Evolutionary conservation across 192 early-diverging fungal species (phyloP), one percentile per base, ranked within the genome.

Genomic region (Linnemannia schmuckeri): DNA sequence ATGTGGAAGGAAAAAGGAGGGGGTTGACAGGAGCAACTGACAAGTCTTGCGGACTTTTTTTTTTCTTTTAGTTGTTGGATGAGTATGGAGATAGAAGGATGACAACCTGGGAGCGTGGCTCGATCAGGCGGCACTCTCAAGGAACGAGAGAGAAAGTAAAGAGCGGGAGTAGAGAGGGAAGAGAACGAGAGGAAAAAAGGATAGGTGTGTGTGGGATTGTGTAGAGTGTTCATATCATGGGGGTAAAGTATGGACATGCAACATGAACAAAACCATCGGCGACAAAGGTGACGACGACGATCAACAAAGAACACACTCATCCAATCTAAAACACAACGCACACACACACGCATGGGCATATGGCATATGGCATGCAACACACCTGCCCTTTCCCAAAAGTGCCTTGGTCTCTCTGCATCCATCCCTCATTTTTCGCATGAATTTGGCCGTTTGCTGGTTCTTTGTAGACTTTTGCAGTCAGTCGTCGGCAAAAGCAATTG

Each of bases 21-120:
- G 61, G 61, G 61, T 37, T 41, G 76, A 68, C 52, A 77, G 75
- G 61, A 61, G 69, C 76, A 78, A 78, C 76, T 78, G 76, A 78
- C 76, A 35, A 52, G 38, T 12, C 38, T 70, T 35, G 63, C 24
- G 66, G 66, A 78, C 68, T 66, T 15, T 33, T 66, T 66, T 33
- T 66, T 66, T 61, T 15, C 52, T 24, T 57, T 63, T 27, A 30
- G 12, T 52, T 52, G 12, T 33, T 66, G 20, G 40, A 70, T 30
- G 30, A 42, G 49, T 17, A 24, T 17, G 74, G 40, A 13, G 44
- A 74, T 37, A 15, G 33, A 46, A 15, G 10, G 27, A 35, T 75
- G 74, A 75, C 74, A 57, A 57, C 18, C 74, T 38, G 47, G 37
- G 74, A 54, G 61, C 75, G 41, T 77, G 76, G 76, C 37, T 40